A percentile compares a stretch with the other conserved stretches of the same genome.
These are phyloP conservation scores for Leersia perrieri DNA, from an alignment of 176 grass and related monocot species.

Conservation along the genomic window DNA sequence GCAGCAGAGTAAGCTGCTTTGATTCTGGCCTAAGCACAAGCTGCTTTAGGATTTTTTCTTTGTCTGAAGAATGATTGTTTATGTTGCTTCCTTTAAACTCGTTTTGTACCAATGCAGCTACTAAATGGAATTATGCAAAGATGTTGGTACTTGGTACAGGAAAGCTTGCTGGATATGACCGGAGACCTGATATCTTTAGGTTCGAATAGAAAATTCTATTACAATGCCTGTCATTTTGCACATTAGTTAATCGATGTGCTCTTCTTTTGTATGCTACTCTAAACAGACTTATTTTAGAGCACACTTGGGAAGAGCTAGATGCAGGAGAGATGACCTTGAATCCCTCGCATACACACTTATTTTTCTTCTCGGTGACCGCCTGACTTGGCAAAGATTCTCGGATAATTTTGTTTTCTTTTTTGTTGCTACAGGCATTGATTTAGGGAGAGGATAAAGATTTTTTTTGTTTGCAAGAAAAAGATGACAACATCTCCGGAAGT, in stretches of 20 bases:
- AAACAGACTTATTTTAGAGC: constrained; percentile 94
- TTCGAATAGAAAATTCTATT: constrained; percentile 23
- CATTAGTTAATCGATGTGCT: constrained; percentile 5
- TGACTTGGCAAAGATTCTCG: constrained; percentile 96
- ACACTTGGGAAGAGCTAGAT: constrained; percentile 89
- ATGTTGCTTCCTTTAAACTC: no score
- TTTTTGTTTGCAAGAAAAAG: constrained; percentile 97
- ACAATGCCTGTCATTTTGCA: not conserved
- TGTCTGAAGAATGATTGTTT: not conserved
- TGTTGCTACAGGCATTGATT: constrained; percentile 7
- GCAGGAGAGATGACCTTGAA: constrained; percentile 96
- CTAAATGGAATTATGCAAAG: constrained; percentile 92
- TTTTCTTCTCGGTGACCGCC: constrained; percentile 90
- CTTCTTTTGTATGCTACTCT: constrained; percentile 20
- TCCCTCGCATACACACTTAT: constrained; percentile 93
- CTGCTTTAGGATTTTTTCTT: not conserved
- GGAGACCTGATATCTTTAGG: constrained; percentile 81
- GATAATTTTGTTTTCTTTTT: constrained; percentile 44
- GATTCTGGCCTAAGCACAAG: constrained; percentile 24
- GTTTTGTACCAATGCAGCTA: constrained; percentile 44
- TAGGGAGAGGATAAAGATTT: constrained; percentile 97
- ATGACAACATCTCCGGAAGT: constrained; percentile 83
- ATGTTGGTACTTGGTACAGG: constrained; percentile 46
- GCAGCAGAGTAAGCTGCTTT: not conserved
- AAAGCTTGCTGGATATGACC: constrained; percentile 56